phyloP scores from a whole-genome alignment of 1,284 basidiomycete genomes.

The Cutaneotrichosporon daszewskae region DNA sequence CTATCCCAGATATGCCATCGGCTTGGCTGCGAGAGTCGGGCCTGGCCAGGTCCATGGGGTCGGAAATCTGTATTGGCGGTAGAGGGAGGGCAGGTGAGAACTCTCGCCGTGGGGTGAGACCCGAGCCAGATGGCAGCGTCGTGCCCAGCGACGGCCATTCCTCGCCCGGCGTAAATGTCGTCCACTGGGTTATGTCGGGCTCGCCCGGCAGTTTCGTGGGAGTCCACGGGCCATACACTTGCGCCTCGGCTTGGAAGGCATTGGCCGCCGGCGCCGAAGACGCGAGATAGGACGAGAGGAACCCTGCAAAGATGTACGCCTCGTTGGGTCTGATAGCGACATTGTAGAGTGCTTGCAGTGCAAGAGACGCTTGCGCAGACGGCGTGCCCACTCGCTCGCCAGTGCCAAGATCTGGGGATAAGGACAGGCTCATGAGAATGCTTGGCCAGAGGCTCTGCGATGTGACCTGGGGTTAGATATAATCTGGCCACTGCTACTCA shows the following conservation, averaged over 20 bases:
- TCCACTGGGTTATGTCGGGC: slow-evolving; percentile 36
- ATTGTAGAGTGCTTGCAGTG: slow-evolving; percentile 38
- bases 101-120: slow-evolving; percentile 16
- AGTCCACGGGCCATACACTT: slow-evolving; percentile 32
- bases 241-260: slow-evolving; percentile 11
- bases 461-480: slow-evolving; percentile 23
- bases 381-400: slow-evolving; percentile 20
- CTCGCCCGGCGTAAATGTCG: slow-evolving; percentile 34
- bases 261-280: slow-evolving; percentile 3
- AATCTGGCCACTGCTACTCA: slow-evolving; percentile 16
- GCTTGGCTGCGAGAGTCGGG: slow-evolving; percentile 4
- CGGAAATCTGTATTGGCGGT: slow-evolving; percentile 14
- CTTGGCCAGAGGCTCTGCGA: slow-evolving; percentile 35
- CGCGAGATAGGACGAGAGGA: slow-evolving; percentile 25
- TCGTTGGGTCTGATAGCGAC: slow-evolving; percentile 37
- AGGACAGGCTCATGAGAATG: slow-evolving; percentile 32
- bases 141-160: slow-evolving; percentile 26
- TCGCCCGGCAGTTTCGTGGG: slow-evolving; percentile 28
- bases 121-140: slow-evolving; percentile 15
- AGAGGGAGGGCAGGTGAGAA: slow-evolving; percentile 14
- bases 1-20: slow-evolving; percentile 22
- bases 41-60: slow-evolving; percentile 4
- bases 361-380: slow-evolving; percentile 26
- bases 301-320: slow-evolving; percentile 35
- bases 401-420: slow-evolving; percentile 14